Evolutionary conservation across 2,329 filamentous ascomycete genomes (phyloP).

Genomic region (Xylariaceae sp.): DNA sequence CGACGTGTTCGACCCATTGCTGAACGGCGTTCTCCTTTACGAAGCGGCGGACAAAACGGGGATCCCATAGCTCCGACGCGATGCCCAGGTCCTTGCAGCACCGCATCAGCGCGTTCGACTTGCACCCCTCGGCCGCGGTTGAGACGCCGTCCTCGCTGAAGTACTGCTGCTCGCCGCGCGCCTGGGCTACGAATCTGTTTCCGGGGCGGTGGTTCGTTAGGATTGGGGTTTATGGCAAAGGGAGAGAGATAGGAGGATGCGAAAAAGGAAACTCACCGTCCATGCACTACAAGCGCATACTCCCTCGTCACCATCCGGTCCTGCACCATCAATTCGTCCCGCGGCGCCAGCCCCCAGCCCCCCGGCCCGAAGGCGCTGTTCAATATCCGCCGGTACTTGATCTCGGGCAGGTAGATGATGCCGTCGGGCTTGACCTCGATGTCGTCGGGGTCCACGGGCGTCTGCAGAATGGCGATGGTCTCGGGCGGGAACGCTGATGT

Average conservation of each 20-base stretch:
- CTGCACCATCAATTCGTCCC: conserved; percentile 85
- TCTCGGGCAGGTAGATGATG: conserved; percentile 94
- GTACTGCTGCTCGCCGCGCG: conserved; percentile 92
- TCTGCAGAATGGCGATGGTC: conserved; percentile 70
- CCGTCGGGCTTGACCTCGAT: conserved; percentile 98
- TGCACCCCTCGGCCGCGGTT: conserved; percentile 94
- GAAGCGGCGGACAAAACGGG: conserved; percentile 84
- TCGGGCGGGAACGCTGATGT: conserved; percentile 72
- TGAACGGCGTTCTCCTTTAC: conserved; percentile 77
- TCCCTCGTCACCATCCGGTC: conserved; percentile 82
- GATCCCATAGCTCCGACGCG: conserved; percentile 96
- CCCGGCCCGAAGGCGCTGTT: conserved; percentile 93
- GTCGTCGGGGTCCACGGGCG: conserved; percentile 72
- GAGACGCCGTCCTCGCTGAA: conserved; percentile 90
- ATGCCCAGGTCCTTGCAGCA: conserved; percentile 98
- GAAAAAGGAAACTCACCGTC: conserved; percentile 66
- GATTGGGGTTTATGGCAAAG: neutral
- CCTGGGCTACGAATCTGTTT: conserved; percentile 83
- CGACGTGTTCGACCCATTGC: conserved; percentile 86
- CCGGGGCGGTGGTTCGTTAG: conserved; percentile 14
- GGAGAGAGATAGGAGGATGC: neutral
- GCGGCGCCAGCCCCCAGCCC: conserved; percentile 90
- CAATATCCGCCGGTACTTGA: conserved; percentile 92
- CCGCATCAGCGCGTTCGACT: conserved; percentile 95
- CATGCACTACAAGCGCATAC: conserved; percentile 88